phyloP scores from a whole-genome alignment of 1,284 basidiomycete genomes.

The Rhodotorula sp. region DNA sequence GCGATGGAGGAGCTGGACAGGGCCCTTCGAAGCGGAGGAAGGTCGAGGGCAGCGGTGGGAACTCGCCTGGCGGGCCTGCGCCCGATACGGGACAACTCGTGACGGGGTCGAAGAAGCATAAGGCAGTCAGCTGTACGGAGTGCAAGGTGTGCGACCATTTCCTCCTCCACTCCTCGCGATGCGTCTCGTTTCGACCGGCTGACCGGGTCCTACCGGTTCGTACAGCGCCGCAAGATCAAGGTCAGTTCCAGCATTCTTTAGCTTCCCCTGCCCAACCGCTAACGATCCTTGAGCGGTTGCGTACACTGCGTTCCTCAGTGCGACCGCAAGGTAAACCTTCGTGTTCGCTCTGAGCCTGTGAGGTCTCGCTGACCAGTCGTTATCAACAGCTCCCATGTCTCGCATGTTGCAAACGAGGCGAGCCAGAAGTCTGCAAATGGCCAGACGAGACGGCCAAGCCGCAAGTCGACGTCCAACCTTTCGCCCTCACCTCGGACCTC shows the following conservation, averaged over 20 bases:
- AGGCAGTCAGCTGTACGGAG: slow-evolving; percentile 11
- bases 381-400: slow-evolving; percentile 28
- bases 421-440: slow-evolving; percentile 24
- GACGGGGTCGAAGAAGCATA: slow-evolving; percentile 3
- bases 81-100: no score
- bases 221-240: slow-evolving; percentile 33
- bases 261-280: neutral
- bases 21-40: neutral
- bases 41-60: neutral
- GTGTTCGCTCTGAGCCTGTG: no score
- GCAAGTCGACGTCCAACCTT: slow-evolving; percentile 26
- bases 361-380: neutral
- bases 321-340: slow-evolving; percentile 9
- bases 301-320: neutral
- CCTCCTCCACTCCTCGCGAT: neutral
- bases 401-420: slow-evolving; percentile 32
- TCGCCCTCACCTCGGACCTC: slow-evolving; percentile 33
- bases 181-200: neutral
- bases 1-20: neutral
- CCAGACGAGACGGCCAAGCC: slow-evolving; percentile 1
- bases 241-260: neutral
- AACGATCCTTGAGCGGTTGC: no score
- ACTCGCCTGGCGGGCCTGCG: neutral
- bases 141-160: slow-evolving; percentile 12
- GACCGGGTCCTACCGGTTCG: neutral